Evolutionary conservation across 179 eudicot species (phyloP), one percentile per base, ranked within the genome.

Genomic region (Gypsophila paniculata): DNA sequence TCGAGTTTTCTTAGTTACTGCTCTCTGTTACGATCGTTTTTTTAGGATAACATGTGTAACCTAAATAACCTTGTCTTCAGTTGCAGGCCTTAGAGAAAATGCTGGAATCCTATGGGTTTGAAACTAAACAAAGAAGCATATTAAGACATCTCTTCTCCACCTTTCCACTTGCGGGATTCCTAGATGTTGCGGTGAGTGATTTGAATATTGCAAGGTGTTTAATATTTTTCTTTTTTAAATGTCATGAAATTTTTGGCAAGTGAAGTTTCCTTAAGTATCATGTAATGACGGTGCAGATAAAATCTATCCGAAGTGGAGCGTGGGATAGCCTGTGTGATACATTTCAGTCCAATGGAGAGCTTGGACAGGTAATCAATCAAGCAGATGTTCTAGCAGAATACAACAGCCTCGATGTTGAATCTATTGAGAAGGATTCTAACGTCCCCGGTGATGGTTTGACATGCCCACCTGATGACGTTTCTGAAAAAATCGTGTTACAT

Each of bases 241-340:
- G 22, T 15, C 57, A 23, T 66, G 68, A 39, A 5, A 15, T 14
- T 17, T 17, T 32, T 61, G 39, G 13, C 23, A 62, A 15, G 36
- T 15, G 13, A 7, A 2, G 5, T 36, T 8, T 62, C 23, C 19
- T 32, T n/a, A 6, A 34, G 36, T 51, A n/a, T 44, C 21, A 36
- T 14, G 29, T 53, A 18, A 4, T 32, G 61, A 42, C 42, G 60
- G 79, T 82, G 78, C 93, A 91, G 97, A 85, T 91, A 19, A 65
- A 54, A 65, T 90, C 89, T 61, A 85, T 91, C 38, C 85, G 82
- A 71, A 63, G 72, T 65, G 96, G 96, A 70, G 77, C 86, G 83
- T 90, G 90, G 88, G 97, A 91, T 82, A 84, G 86, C 76, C 78
- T 88, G 78, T 88, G 86, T 72, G 88, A 90, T 63, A 77, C 88